Conservation (phyloP, 495 filamentous ascomycete genomes). For the Lophium mytilinum region DNA sequence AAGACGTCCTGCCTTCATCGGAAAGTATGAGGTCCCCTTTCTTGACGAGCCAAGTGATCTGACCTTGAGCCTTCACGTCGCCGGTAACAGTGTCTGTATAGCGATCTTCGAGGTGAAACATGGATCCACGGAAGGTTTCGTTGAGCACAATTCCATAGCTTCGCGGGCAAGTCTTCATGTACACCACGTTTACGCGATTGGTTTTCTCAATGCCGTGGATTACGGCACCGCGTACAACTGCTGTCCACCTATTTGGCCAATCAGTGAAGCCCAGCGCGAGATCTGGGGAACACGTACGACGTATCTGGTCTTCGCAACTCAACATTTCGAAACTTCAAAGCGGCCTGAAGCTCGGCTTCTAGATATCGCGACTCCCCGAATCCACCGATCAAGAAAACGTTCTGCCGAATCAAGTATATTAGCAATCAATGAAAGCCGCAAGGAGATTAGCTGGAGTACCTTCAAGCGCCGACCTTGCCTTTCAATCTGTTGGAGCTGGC, state of each 20-base stretch:
- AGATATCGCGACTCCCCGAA: constrained; percentile 16
- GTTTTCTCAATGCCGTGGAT: constrained; percentile 13
- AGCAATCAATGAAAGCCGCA: background rate
- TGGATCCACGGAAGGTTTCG: background rate
- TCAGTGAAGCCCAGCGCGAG: background rate
- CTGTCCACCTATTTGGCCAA: constrained; percentile 9
- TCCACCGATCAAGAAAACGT: constrained; percentile 19
- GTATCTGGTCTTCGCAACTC: constrained; percentile 12
- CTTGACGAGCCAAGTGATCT: constrained; percentile 10
- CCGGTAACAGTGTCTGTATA: background rate
- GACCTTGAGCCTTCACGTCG: background rate
- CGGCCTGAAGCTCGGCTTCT: constrained; percentile 3
- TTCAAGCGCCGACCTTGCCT: constrained; percentile 1
- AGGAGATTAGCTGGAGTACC: background rate
- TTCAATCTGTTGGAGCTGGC: constrained; percentile 7
- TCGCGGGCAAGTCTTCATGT: constrained; percentile 2
- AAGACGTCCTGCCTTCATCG: background rate
- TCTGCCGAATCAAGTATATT: constrained; percentile 4
- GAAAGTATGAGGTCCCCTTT: constrained; percentile 11
- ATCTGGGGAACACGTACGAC: background rate
- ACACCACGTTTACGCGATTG: background rate
- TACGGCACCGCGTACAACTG: constrained; percentile 18
- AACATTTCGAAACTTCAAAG: constrained; percentile 4
- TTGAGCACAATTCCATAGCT: constrained; percentile 8
- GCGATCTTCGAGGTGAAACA: background rate